Base-by-base conservation (phyloP, 495 filamentous ascomycete species). In the Immersiella caudata region DNA sequence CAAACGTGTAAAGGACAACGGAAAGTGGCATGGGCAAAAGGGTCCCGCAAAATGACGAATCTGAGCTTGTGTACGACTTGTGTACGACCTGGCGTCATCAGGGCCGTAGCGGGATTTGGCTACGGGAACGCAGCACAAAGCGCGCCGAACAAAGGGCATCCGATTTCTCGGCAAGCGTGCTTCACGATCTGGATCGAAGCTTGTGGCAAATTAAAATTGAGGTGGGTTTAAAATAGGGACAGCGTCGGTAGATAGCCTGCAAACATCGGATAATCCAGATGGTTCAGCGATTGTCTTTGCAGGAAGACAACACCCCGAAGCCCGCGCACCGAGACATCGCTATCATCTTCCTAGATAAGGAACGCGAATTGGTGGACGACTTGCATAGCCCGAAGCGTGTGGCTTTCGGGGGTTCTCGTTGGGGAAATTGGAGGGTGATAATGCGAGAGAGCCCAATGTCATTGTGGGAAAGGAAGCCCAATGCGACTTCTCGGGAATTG, bases 401-500 rank as follows among this genome's bases (percentile, higher is more conserved):
- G 21, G 52, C 52, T 26, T 22, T 24, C 52, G 21, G 24, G n/a
- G 21, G 7, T 55, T 55, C 52, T 22, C 24, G 20, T 22, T 22
- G 52, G 52, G 52, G 52, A 55, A 26, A 55, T 55, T 55, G 52
- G 7, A 9, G 40, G 40, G 3, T 52, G 52, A 55, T 55, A 55
- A 55, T 22, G 52, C 52, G 52, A 55, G 2, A 55, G 52, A 24
- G 52, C 52, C 52, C 52, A 55, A 55, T 26, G 52, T 26, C 52
- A n/a, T 16, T 11, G 8, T 11, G 21, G n/a, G 52, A 55, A 26
- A 22, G 24, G 20, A 8, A 16, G 24, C 21, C 52, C 52, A 22
- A 55, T 24, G 20, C 21, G 52, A 24, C 24, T 22, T 22, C 1
- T 55, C n/a, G 52, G 5, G 52, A 55, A 55, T 22, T 22, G 52